Conservation (phyloP, 768 basidiomycete species). For the Dioszegia hungarica region DNA sequence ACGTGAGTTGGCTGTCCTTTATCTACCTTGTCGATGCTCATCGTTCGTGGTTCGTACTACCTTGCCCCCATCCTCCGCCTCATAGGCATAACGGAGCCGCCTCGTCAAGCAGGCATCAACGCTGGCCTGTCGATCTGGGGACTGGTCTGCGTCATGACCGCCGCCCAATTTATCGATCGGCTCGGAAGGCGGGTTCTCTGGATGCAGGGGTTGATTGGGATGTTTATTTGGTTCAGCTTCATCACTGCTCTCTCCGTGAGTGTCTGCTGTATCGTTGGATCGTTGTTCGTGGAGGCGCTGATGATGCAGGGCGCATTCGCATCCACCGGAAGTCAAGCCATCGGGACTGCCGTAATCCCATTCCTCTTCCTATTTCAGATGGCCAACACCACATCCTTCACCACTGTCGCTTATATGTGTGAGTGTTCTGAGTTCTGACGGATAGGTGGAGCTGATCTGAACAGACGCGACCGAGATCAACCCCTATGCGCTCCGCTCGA, state of each 20-base stretch:
- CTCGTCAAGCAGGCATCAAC: conserved; percentile 53
- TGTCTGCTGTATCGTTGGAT: not conserved
- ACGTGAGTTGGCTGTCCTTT: not conserved
- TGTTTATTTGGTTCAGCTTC: conserved; percentile 16
- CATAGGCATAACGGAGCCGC: conserved; percentile 58
- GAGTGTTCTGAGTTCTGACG: not conserved
- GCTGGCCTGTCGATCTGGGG: conserved; percentile 59
- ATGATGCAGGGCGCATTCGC: conserved; percentile 12
- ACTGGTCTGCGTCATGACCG: conserved; percentile 6
- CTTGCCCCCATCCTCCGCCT: conserved; percentile 61
- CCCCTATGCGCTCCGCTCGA: conserved; percentile 10
- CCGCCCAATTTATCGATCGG: conserved; percentile 16
- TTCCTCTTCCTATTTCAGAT: conserved; percentile 12
- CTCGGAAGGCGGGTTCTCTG: conserved; percentile 17
- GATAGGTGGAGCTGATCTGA: not conserved
- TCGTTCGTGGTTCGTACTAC: conserved; percentile 16
- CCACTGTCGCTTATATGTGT: conserved; percentile 14
- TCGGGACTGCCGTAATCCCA: conserved; percentile 20
- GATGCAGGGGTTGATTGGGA: conserved; percentile 8
- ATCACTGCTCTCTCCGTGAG: conserved; percentile 21
- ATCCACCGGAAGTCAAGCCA: not conserved
- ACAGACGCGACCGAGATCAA: conserved; percentile 10
- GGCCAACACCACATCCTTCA: not conserved
- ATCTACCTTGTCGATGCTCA: not conserved
- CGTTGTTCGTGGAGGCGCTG: not conserved